These are phyloP conservation scores for Saturnispora saitoi DNA, from an alignment of 805 yeast genomes.

Conservation along the genomic window DNA sequence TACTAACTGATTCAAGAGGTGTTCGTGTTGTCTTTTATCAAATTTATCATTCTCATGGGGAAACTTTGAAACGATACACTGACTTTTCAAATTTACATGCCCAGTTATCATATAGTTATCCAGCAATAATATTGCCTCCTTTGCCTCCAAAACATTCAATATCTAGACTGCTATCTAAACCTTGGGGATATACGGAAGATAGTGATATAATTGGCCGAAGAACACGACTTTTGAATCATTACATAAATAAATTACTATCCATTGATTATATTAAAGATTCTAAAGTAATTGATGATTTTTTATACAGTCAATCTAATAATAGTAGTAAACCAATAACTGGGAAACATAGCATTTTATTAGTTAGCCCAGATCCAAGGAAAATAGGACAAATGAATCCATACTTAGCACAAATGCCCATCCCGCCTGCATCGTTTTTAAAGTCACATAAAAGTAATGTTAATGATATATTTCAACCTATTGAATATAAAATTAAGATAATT, in stretches of 20 bases:
- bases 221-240: conserved; percentile 36
- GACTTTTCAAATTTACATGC: conserved; percentile 82
- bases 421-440: conserved; percentile 25
- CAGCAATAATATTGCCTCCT: conserved; percentile 86
- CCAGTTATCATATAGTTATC: conserved; percentile 61
- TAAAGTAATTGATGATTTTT: conserved; percentile 35
- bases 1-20: conserved; percentile 22
- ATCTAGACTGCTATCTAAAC: conserved; percentile 27
- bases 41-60: conserved; percentile 16
- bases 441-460: conserved; percentile 20
- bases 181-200: conserved; percentile 27
- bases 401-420: conserved; percentile 39
- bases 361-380: conserved; percentile 42
- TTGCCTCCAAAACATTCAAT: conserved; percentile 80
- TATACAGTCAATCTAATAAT: conserved; percentile 14
- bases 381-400: conserved; percentile 37
- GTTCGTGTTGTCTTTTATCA: conserved; percentile 26
- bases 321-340: conserved; percentile 41
- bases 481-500: conserved; percentile 15
- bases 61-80: conserved; percentile 66
- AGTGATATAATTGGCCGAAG: conserved; percentile 37
- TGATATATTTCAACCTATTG: conserved; percentile 23
- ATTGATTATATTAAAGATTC: conserved; percentile 31
- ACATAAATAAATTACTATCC: conserved; percentile 33
- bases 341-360: conserved; percentile 40